These are phyloP conservation scores for Xylaria sp. DNA, from an alignment of 495 filamentous ascomycete species.

Conservation along the genomic window DNA sequence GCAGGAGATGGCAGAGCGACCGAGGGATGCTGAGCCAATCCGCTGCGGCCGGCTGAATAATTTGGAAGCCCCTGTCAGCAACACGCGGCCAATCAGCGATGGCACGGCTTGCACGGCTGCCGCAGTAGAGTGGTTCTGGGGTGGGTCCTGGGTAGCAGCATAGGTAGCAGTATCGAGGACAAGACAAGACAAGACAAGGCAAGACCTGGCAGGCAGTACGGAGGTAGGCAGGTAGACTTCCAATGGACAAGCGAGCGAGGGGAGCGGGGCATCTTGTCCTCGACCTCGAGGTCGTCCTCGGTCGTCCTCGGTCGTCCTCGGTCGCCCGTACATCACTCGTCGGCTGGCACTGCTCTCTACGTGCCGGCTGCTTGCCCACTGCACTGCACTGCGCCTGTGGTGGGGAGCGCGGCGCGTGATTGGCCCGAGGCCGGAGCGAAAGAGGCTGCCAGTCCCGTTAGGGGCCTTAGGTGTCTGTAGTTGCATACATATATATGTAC, in stretches of 20 bases:
- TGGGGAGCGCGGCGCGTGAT: background rate
- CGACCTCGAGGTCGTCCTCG: background rate
- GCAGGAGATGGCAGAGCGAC: constrained; percentile 6
- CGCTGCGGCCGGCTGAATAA: constrained; percentile 29
- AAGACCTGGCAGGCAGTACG: too few species aligned
- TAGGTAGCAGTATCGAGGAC: background rate
- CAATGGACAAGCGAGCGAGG: too few species aligned
- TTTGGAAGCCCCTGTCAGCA: constrained; percentile 22
- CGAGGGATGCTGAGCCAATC: constrained; percentile 24
- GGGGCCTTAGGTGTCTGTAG: background rate
- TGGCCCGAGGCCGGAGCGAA: constrained; percentile 2
- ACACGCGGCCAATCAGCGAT: constrained; percentile 10
- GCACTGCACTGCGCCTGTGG: background rate
- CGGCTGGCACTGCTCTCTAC: constrained; percentile 1
- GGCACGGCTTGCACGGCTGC: constrained; percentile 21
- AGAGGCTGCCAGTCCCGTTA: constrained; percentile 22
- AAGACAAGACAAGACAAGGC: too few species aligned
- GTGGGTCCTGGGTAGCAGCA: too few species aligned
- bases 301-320: background rate
- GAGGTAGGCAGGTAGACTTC: too few species aligned
- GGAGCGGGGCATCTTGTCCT: background rate
- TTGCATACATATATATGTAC: background rate
- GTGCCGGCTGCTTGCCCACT: too few species aligned
- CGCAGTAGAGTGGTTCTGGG: constrained; percentile 13
- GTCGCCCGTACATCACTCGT: too few species aligned